A percentile compares a stretch with the other conserved stretches of the same genome.
Conservation (phyloP, 495 filamentous ascomycete species). For the Parachaetomium inaequale region DNA sequence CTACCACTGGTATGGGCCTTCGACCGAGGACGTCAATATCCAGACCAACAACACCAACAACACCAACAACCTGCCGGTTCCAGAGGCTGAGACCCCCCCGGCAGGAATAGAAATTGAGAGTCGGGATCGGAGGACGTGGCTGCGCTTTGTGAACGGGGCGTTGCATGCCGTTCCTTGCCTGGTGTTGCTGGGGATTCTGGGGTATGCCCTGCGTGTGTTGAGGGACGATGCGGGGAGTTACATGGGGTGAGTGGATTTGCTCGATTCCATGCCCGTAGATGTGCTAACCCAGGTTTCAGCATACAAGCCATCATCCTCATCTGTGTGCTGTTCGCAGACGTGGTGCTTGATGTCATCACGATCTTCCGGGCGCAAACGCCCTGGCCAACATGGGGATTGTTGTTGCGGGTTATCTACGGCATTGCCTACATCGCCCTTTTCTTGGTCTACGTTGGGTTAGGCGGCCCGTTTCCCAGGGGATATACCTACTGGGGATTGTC, state of each 20-base stretch:
- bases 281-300: slow-evolving; percentile 14
- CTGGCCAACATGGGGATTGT: slow-evolving; percentile 27
- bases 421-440: slow-evolving; percentile 29
- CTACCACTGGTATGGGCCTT: slow-evolving; percentile 10
- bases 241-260: slow-evolving; percentile 6
- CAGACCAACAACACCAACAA: slow-evolving; percentile 1
- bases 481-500: slow-evolving; percentile 29
- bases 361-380: slow-evolving; percentile 22
- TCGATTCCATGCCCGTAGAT: not conserved
- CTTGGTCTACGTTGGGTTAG: slow-evolving; percentile 28
- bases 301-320: slow-evolving; percentile 28
- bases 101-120: not conserved
- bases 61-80: not conserved
- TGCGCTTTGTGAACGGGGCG: slow-evolving; percentile 13
- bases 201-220: slow-evolving; percentile 8
- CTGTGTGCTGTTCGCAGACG: slow-evolving; percentile 29
- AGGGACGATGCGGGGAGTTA: not conserved
- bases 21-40: slow-evolving; percentile 10
- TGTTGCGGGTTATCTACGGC: slow-evolving; percentile 19
- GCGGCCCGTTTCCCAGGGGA: slow-evolving; percentile 21
- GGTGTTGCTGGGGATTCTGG: slow-evolving; percentile 11
- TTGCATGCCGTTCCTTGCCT: slow-evolving; percentile 14
- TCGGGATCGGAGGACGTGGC: not conserved
- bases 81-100: not conserved
- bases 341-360: slow-evolving; percentile 31